These are phyloP conservation scores for Metrosideros polymorpha DNA, from an alignment of 441 rosid species.

Conservation along the genomic window DNA sequence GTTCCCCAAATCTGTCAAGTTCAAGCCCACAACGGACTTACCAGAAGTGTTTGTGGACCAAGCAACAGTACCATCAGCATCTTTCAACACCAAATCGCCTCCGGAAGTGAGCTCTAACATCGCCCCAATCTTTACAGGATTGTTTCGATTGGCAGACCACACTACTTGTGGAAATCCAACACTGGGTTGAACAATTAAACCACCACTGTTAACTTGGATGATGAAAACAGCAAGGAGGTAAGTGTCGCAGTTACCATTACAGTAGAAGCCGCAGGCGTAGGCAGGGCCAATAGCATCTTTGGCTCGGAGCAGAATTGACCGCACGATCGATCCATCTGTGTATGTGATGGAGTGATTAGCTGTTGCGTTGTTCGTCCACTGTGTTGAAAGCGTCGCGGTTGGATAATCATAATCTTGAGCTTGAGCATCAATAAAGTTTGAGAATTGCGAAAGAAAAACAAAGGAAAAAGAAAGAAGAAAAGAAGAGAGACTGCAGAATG, in stretches of 20 bases:
- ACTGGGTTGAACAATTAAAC: not conserved
- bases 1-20: not conserved
- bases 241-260: not conserved
- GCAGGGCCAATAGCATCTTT: not conserved
- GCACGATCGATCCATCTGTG: not conserved
- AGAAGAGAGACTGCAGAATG: not conserved
- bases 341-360: fast-evolving
- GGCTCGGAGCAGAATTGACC: not conserved
- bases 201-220: not conserved
- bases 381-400: not conserved
- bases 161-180: not conserved
- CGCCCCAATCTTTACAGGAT: not conserved
- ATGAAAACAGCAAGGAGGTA: constrained; percentile 1
- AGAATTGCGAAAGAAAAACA: not conserved
- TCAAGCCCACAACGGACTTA: constrained; percentile 2
- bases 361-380: not conserved
- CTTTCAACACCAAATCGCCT: not conserved
- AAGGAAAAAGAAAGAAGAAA: not conserved
- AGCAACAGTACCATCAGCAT: not conserved
- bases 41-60: not conserved
- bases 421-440: not conserved
- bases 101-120: not conserved
- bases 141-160: not conserved
- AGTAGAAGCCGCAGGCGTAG: not conserved
- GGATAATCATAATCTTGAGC: not conserved